A percentile compares a stretch with the other conserved stretches of the same genome.
These are phyloP conservation scores for Sechiopsis laciniata DNA, from an alignment of 306 rosid species.

Conservation along the genomic window DNA sequence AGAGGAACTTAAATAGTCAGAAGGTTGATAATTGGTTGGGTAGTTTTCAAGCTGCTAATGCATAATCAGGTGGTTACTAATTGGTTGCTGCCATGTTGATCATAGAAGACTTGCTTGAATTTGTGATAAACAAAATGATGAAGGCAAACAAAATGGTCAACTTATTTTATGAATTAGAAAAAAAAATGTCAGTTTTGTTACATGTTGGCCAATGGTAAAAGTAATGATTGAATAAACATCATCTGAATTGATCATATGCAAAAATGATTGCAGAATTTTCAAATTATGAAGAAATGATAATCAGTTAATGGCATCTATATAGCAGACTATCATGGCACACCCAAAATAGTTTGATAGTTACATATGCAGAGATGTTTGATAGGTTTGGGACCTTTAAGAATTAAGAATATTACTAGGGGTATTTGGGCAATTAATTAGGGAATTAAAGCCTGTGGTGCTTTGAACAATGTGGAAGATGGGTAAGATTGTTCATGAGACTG, in stretches of 20 bases:
- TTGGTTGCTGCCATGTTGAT: too few species aligned
- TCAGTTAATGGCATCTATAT: not conserved
- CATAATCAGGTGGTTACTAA: too few species aligned
- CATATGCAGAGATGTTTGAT: not conserved
- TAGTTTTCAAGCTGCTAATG: too few species aligned
- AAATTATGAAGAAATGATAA: not conserved
- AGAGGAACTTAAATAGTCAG: too few species aligned
- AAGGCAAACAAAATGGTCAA: not conserved
- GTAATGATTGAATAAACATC: not conserved
- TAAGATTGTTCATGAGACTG: constrained; percentile 44
- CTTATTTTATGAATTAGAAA: not conserved
- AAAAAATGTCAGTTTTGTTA: not conserved
- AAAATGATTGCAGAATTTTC: not conserved
- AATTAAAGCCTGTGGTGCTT: too few species aligned
- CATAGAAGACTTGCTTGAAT: too few species aligned
- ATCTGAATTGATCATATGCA: not conserved
- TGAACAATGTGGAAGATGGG: too few species aligned
- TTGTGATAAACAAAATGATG: not conserved
- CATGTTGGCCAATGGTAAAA: not conserved
- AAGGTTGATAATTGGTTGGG: too few species aligned
- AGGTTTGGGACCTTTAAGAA: too few species aligned
- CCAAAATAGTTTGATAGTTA: not conserved
- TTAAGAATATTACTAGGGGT: too few species aligned
- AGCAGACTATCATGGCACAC: not conserved
- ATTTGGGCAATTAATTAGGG: too few species aligned